A percentile compares a stretch with the other conserved stretches of the same genome.
Evolutionary conservation across 805 yeast species (phyloP).

Genomic region (Pichia gijzeniarum): DNA sequence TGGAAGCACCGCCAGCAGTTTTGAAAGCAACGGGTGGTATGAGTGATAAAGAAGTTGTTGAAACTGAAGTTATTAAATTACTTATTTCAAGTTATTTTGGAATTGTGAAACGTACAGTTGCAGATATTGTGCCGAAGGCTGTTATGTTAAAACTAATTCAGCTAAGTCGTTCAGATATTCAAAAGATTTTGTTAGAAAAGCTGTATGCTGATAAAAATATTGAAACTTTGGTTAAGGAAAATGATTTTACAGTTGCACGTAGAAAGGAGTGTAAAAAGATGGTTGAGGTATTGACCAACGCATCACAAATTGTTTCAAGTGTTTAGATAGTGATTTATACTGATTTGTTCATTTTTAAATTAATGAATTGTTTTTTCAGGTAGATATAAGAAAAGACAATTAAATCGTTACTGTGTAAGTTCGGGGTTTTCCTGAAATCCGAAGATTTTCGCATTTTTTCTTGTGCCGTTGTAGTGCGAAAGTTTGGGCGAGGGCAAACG

Average conservation of each 20-base stretch:
- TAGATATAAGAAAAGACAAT: too few species aligned
- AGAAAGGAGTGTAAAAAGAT: constrained; percentile 91
- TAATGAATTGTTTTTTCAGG: too few species aligned
- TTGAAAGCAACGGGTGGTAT: constrained; percentile 86
- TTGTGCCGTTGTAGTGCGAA: too few species aligned
- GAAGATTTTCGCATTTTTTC: too few species aligned
- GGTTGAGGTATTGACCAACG: constrained; percentile 88
- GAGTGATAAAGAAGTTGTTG: constrained; percentile 94
- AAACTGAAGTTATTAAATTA: constrained; percentile 93
- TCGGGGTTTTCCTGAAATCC: too few species aligned
- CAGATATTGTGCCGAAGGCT: constrained; percentile 93
- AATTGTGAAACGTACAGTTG: constrained; percentile 88
- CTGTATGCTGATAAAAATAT: constrained; percentile 72
- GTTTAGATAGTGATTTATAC: constrained; percentile 32
- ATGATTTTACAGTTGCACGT: constrained; percentile 87
- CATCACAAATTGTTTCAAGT: constrained; percentile 81
- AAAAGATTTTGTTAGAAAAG: constrained; percentile 81
- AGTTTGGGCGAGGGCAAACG: too few species aligned
- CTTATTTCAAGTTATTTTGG: constrained; percentile 84
- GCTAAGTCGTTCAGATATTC: constrained; percentile 79
- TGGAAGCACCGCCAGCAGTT: constrained; percentile 97
- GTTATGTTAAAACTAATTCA: constrained; percentile 88
- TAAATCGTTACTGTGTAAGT: too few species aligned
- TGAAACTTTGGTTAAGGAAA: constrained; percentile 79
- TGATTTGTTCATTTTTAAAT: too few species aligned